A percentile compares a stretch with the other conserved stretches of the same genome.
These are phyloP conservation scores for Yarrowia porcina DNA, from an alignment of 805 yeast genomes.

Conservation along the genomic window DNA sequence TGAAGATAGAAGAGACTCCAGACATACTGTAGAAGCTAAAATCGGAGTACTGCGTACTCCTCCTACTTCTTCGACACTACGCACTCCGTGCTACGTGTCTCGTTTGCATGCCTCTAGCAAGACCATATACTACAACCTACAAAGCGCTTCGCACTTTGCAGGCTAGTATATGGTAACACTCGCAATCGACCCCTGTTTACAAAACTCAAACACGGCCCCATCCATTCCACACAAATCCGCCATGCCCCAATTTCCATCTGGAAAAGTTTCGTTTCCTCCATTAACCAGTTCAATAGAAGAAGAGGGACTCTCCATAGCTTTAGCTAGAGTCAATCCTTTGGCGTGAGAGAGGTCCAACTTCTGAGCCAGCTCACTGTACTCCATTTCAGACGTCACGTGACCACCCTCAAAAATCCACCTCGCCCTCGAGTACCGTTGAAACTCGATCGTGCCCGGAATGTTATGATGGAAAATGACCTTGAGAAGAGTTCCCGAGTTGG, in stretches of 20 bases:
- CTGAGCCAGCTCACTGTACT: slow-evolving; percentile 6
- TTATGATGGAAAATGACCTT: slow-evolving; percentile 17
- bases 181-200: slow-evolving; percentile 4
- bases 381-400: slow-evolving; percentile 2
- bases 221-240: slow-evolving; percentile 17
- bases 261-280: slow-evolving; percentile 4
- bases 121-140: no score
- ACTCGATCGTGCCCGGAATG: slow-evolving; percentile 13
- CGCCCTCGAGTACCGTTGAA: neutral
- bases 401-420: neutral
- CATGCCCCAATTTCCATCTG: slow-evolving; percentile 19
- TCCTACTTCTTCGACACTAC: no score
- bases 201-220: slow-evolving; percentile 13
- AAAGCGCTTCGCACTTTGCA: no score
- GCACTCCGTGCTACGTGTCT: no score
- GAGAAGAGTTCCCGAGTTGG: neutral
- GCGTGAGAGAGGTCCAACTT: neutral
- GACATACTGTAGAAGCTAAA: no score
- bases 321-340: slow-evolving; percentile 7
- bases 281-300: slow-evolving; percentile 11
- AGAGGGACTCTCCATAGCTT: slow-evolving; percentile 10
- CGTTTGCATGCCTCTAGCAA: no score
- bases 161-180: slow-evolving; percentile 8
- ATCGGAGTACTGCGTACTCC: no score
- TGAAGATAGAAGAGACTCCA: no score